Percentiles rank a stretch among this genome's conserved stretches.
Conservation (phyloP, 108 stramenopile genomes). For the Seminavis robusta region DNA sequence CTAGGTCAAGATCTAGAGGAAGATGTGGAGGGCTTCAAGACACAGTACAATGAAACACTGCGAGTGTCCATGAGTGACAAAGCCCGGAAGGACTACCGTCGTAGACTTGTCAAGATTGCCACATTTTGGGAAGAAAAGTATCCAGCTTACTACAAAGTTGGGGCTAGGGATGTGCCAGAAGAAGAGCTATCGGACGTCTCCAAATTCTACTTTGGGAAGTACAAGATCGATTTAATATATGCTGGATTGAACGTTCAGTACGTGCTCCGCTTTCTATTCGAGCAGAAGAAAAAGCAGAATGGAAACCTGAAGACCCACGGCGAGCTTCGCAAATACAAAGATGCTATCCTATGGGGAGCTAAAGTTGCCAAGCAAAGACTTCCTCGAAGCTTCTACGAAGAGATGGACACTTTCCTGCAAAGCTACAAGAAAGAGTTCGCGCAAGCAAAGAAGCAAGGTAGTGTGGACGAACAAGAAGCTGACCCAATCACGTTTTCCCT, state of each 20-base stretch:
- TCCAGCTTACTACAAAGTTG: no score
- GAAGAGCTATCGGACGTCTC: no score
- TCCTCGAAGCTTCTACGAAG: conserved; percentile 6
- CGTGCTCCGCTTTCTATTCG: conserved; percentile 13
- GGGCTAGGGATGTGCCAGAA: no score
- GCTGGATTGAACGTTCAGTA: conserved; percentile 6
- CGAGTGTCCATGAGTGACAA: no score
- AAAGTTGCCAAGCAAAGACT: conserved; percentile 7
- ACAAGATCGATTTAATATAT: conserved; percentile 16
- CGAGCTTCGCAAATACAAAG: conserved; percentile 28
- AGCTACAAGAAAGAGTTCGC: conserved; percentile 9
- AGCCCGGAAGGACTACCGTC: no score
- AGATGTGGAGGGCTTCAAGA: no score
- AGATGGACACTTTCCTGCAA: conserved; percentile 24
- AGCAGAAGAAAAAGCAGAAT: conserved; percentile 6
- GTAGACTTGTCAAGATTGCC: no score
- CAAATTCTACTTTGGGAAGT: no score
- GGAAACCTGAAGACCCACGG: conserved; percentile 9
- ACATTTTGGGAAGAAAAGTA: no score
- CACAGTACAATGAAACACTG: no score
- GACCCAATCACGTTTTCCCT: conserved; percentile 27
- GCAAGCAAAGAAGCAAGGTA: conserved; percentile 12
- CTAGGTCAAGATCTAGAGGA: no score
- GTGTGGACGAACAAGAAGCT: conserved; percentile 18
- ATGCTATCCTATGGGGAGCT: conserved; percentile 29